phyloP scores from a whole-genome alignment of 2,329 filamentous ascomycete genomes.

The Nothomitra cinnamomea region DNA sequence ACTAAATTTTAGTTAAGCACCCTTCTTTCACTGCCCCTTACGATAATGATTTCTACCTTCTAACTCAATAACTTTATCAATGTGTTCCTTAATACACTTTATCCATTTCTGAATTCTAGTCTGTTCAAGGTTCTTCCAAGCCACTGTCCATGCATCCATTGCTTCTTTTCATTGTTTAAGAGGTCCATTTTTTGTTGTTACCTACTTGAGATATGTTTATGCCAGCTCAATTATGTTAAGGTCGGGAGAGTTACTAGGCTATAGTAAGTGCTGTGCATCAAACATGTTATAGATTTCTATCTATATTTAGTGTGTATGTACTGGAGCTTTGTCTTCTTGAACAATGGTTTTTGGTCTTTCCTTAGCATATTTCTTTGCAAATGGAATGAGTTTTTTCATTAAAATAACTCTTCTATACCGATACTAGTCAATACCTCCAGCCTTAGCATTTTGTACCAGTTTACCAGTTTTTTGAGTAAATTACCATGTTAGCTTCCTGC shows the following conservation, averaged over 20 bases:
- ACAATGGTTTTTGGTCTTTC: too few relatives aligned
- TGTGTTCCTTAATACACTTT: neutral
- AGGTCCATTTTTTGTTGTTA: neutral
- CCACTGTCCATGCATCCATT: neutral
- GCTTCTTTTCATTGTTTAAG: neutral
- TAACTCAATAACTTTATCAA: neutral
- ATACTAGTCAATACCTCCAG: neutral
- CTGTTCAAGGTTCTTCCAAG: neutral
- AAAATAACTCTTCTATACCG: neutral
- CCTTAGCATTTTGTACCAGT: neutral
- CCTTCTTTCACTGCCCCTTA: neutral
- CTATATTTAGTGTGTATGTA: neutral
- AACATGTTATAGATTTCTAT: neutral
- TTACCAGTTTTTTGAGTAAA: neutral
- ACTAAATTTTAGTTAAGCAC: too few relatives aligned
- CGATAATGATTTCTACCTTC: neutral
- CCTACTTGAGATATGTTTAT: neutral
- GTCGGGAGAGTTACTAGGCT: neutral
- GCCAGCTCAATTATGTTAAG: too few relatives aligned
- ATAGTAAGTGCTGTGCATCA: neutral
- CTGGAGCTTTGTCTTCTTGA: too few relatives aligned
- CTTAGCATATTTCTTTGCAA: too few relatives aligned
- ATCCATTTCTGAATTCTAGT: neutral
- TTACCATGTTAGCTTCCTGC: neutral
- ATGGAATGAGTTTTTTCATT: neutral